Evolutionary conservation across 805 yeast species (phyloP), one percentile per base, ranked within the genome.

Genomic region (Dipodascus geniculatus): DNA sequence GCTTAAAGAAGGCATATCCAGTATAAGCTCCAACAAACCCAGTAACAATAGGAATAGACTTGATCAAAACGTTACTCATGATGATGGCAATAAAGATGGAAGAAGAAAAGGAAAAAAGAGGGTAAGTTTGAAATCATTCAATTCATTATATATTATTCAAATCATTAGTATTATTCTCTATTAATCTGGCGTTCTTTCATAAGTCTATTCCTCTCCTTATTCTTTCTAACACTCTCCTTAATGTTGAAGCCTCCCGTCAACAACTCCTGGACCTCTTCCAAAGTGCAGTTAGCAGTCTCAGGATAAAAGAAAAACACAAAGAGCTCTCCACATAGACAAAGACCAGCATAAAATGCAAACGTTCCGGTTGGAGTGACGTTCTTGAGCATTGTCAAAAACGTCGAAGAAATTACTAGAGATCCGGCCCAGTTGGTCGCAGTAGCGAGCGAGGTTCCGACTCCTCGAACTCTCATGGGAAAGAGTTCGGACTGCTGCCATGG

Each of bases 401-500:
- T 86, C 1, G 96, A 79, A 1, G 97, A 87, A 65, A 93, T 87
- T 47, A 87, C 84, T 61, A 91, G 73, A 22, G 96, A 88, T 51
- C 98, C 98, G 3, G 88, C 80, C 99, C 99, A 91, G 72, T 91
- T 91, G 48, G 90, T 82, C 16, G 93, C 91, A 11, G 97, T 87
- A 1, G 96, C 89, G 63, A 80, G 83, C 55, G 96, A 87, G 8
- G 89, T 82, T 56, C 98, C 98, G 49, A 88, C 76, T 55, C 96
- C 95, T 67, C 99, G 81, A 33, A 91, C 96, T 57, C 82, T 79
- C 75, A 90, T 96, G 35, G 97, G 93, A 72, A 93, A 89, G 64
- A 91, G 73, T 70, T 91, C 99, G 54, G 91, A 85, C 66, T 93
- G 97, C 66, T 91, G 96, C 99, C 99, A 91, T 54, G 98, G 97